A percentile compares a stretch with the other conserved stretches of the same genome.
phyloP scores from a whole-genome alignment of 2,329 filamentous ascomycete species.

The Neopestalotiopsis sp. region DNA sequence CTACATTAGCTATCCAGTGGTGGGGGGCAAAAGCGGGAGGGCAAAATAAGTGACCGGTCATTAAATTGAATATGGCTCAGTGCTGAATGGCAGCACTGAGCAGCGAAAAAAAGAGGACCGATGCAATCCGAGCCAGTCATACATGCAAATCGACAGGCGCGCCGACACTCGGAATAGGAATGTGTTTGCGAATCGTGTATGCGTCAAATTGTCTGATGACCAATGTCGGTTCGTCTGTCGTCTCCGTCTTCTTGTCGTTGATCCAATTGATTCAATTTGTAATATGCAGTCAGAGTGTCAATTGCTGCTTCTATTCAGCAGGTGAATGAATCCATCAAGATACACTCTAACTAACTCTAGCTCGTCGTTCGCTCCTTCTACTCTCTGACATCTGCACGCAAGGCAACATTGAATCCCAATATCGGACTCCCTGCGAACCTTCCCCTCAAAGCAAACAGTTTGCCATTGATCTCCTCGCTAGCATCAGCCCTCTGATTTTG shows the following conservation, averaged over 20 bases:
- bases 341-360: too few relatives aligned
- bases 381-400: too few relatives aligned
- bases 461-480: background rate
- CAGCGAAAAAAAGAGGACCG: constrained; percentile 3
- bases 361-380: too few relatives aligned
- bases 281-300: too few relatives aligned
- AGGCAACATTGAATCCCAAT: too few relatives aligned
- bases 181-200: background rate
- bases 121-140: constrained; percentile 14
- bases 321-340: too few relatives aligned
- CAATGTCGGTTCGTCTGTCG: background rate
- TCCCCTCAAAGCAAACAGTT: background rate
- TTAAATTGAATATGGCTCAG: background rate
- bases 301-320: too few relatives aligned
- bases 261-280: too few relatives aligned
- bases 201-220: background rate
- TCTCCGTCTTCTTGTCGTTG: background rate
- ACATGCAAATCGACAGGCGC: background rate
- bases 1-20: background rate
- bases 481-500: background rate
- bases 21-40: background rate
- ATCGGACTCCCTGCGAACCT: background rate
- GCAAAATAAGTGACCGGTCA: background rate
- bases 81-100: background rate
- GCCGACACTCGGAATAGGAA: constrained; percentile 4